A percentile compares a stretch with the other conserved stretches of the same genome.
phyloP scores from a whole-genome alignment of 164 flowering plant species.

The Tinospora cordifolia region DNA sequence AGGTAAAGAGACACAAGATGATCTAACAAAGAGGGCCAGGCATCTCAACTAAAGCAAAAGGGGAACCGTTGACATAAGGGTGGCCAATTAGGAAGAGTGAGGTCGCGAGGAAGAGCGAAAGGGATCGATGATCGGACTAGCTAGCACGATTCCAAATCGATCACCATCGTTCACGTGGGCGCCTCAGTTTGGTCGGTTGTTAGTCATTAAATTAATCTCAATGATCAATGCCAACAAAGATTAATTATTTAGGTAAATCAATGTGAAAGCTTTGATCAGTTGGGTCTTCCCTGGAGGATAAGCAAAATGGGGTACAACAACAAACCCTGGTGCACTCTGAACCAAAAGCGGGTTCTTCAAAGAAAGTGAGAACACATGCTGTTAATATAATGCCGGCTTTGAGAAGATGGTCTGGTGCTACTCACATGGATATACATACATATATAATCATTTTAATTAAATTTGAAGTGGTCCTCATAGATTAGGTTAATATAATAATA shows the following conservation, averaged over 20 bases:
- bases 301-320: constrained; percentile 25
- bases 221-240: constrained; percentile 20
- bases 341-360: constrained; percentile 26
- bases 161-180: constrained; percentile 55
- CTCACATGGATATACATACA: constrained; percentile 61
- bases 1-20: background rate
- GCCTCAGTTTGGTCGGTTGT: constrained; percentile 47
- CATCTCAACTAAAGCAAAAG: constrained; percentile 11
- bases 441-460: constrained; percentile 6
- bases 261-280: constrained; percentile 18
- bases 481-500: constrained; percentile 22
- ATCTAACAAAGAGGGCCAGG: background rate
- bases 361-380: constrained; percentile 32
- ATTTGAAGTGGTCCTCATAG: constrained; percentile 35
- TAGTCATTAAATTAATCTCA: constrained; percentile 24
- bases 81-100: constrained; percentile 6
- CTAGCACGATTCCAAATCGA: constrained; percentile 30
- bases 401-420: constrained; percentile 26
- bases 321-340: constrained; percentile 17
- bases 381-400: constrained; percentile 18
- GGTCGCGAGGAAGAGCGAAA: constrained; percentile 9
- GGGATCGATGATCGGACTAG: constrained; percentile 23
- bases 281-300: constrained; percentile 31
- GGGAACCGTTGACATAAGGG: constrained; percentile 27
- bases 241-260: constrained; percentile 29